These are phyloP conservation scores for Backusella australiensis DNA, from an alignment of 192 early-diverging fungal species.

Conservation along the genomic window DNA sequence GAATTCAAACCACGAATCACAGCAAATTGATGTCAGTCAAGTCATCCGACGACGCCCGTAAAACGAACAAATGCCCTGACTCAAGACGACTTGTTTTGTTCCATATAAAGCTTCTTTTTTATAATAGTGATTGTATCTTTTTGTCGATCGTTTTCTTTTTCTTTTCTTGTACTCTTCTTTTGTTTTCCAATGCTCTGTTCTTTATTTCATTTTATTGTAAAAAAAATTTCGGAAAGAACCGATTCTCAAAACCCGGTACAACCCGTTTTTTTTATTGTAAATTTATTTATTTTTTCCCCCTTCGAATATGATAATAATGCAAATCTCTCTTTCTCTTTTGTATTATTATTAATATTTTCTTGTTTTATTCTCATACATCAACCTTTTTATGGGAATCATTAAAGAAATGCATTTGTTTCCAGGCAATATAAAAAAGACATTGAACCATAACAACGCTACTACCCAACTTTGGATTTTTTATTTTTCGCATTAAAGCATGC, in stretches of 20 bases:
- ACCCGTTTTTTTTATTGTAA: neutral
- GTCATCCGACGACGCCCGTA: neutral
- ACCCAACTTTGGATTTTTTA: too few relatives aligned
- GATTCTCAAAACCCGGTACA: slow-evolving; percentile 4
- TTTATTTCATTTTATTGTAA: neutral
- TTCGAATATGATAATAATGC: neutral
- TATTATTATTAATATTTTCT: too few relatives aligned
- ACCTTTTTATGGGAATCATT: too few relatives aligned
- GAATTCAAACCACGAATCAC: neutral
- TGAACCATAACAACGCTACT: too few relatives aligned
- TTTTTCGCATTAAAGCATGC: too few relatives aligned
- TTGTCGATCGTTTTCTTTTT: neutral
- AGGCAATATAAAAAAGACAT: too few relatives aligned
- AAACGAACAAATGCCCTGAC: neutral
- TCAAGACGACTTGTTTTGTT: neutral
- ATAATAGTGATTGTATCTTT: neutral
- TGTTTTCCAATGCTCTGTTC: neutral
- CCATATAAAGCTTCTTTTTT: neutral
- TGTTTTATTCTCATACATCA: too few relatives aligned
- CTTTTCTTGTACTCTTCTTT: neutral
- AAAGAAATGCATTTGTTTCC: too few relatives aligned
- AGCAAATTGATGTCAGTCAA: neutral
- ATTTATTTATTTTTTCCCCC: neutral
- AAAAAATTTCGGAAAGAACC: neutral
- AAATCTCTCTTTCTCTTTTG: too few relatives aligned